Evolutionary conservation across 2,329 filamentous ascomycete genomes (phyloP).

Genomic region (Talaromyces sp.): DNA sequence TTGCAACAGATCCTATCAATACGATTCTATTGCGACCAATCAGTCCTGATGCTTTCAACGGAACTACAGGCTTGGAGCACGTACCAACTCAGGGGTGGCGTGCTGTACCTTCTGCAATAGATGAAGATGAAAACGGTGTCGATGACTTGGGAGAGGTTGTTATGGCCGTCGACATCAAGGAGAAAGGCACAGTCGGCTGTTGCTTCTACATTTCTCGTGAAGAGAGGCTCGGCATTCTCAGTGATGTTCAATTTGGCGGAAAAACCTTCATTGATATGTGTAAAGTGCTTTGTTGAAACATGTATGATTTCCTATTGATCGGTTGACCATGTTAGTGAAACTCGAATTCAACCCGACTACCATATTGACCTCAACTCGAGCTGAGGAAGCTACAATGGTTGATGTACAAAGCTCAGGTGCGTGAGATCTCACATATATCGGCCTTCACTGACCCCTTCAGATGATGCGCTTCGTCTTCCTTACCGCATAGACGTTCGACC

Average conservation of each 20-base stretch:
- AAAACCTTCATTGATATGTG: slow-evolving; percentile 63
- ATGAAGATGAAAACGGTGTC: slow-evolving; percentile 23
- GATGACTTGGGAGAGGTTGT: slow-evolving; percentile 66
- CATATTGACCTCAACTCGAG: slow-evolving; percentile 56
- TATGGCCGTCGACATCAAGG: slow-evolving; percentile 74
- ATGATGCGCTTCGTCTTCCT: slow-evolving; percentile 52
- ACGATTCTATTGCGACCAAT: background rate
- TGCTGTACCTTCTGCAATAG: background rate
- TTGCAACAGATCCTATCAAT: slow-evolving; percentile 4
- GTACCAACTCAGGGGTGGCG: background rate
- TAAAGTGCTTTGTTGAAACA: slow-evolving; percentile 23
- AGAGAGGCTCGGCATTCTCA: slow-evolving; percentile 69
- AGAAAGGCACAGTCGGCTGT: slow-evolving; percentile 72
- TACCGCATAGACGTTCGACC: slow-evolving; percentile 66
- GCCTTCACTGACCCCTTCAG: slow-evolving; percentile 25
- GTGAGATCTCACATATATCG: background rate
- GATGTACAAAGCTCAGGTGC: slow-evolving; percentile 39
- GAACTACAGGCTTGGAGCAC: background rate
- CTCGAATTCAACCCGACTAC: slow-evolving; percentile 61
- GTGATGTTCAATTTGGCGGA: slow-evolving; percentile 70
- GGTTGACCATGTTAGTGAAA: slow-evolving; percentile 43
- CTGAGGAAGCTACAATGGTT: slow-evolving; percentile 43
- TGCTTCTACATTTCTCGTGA: slow-evolving; percentile 74
- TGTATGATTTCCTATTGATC: background rate
- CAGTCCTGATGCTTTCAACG: background rate